phyloP scores from a whole-genome alignment of 495 filamentous ascomycete genomes.

The Parathielavia hyrcaniae region DNA sequence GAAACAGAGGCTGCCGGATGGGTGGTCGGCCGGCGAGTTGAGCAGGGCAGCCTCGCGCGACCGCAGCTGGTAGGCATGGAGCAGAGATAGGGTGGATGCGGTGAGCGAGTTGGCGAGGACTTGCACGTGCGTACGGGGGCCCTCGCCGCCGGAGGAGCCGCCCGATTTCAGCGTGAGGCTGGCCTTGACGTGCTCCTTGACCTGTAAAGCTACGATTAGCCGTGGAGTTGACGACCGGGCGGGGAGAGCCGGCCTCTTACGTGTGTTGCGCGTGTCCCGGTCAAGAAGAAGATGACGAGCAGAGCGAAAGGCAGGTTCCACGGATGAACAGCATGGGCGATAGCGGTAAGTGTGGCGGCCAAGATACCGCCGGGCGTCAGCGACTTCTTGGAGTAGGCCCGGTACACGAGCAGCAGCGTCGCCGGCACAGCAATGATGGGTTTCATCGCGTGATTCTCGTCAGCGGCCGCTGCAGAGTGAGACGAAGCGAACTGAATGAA shows the following conservation, averaged over 20 bases:
- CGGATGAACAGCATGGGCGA: constrained; percentile 78
- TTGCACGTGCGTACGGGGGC: constrained; percentile 76
- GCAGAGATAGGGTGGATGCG: constrained; percentile 63
- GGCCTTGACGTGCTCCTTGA: constrained; percentile 83
- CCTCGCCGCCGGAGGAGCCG: constrained; percentile 68
- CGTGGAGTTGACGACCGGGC: not conserved
- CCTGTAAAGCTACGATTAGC: constrained; percentile 35
- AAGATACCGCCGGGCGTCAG: constrained; percentile 68
- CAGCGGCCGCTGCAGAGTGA: not conserved
- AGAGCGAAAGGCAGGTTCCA: constrained; percentile 84
- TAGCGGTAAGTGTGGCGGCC: constrained; percentile 63
- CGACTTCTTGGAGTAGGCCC: constrained; percentile 66
- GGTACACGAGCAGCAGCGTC: constrained; percentile 56
- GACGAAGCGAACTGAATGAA: not conserved
- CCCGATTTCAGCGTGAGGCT: constrained; percentile 68
- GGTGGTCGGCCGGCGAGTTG: constrained; percentile 9
- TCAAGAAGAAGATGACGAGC: constrained; percentile 78
- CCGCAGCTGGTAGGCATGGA: constrained; percentile 62
- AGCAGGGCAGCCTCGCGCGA: constrained; percentile 32
- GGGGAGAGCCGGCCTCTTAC: constrained; percentile 33
- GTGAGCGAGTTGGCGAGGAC: constrained; percentile 83
- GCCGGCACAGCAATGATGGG: constrained; percentile 62
- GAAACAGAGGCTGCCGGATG: constrained; percentile 43
- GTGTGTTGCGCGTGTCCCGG: constrained; percentile 77
- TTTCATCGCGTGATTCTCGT: constrained; percentile 64